Conservation (phyloP, 257 asterid species). For the Cruciata laevipes region DNA sequence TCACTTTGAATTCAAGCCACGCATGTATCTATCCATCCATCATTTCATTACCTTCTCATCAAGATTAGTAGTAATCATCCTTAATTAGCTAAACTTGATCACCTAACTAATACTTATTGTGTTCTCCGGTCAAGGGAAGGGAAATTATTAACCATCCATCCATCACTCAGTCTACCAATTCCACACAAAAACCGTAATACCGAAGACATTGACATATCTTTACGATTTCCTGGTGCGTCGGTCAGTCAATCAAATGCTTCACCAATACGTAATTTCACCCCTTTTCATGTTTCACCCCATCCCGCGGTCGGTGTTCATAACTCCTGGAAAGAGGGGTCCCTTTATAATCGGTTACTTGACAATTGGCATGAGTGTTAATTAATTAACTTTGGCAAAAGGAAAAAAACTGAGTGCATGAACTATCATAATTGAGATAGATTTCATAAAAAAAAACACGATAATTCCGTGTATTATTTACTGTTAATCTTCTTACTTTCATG, state of each 20-base stretch:
- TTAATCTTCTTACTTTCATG: too few relatives aligned
- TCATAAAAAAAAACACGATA: too few relatives aligned
- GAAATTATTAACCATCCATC: background rate
- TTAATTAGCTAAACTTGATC: constrained; percentile 1
- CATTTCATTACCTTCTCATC: background rate
- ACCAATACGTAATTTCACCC: background rate
- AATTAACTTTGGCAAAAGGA: background rate
- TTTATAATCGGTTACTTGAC: background rate
- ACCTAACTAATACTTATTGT: background rate
- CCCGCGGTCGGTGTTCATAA: background rate
- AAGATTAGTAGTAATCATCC: background rate
- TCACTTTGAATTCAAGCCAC: background rate
- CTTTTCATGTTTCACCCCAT: background rate
- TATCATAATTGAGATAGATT: too few relatives aligned
- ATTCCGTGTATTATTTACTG: too few relatives aligned
- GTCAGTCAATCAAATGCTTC: constrained; percentile 5
- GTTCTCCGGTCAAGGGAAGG: background rate
- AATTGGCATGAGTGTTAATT: background rate
- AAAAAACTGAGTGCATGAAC: background rate
- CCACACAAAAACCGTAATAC: background rate
- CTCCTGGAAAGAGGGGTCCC: background rate
- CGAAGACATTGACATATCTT: background rate
- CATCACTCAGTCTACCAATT: background rate
- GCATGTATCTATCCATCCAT: background rate
- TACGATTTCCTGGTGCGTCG: background rate